Percentiles rank a stretch among this genome's conserved stretches.
These are phyloP conservation scores for Clausena lansium DNA, from an alignment of 345 rosid species.

Conservation along the genomic window DNA sequence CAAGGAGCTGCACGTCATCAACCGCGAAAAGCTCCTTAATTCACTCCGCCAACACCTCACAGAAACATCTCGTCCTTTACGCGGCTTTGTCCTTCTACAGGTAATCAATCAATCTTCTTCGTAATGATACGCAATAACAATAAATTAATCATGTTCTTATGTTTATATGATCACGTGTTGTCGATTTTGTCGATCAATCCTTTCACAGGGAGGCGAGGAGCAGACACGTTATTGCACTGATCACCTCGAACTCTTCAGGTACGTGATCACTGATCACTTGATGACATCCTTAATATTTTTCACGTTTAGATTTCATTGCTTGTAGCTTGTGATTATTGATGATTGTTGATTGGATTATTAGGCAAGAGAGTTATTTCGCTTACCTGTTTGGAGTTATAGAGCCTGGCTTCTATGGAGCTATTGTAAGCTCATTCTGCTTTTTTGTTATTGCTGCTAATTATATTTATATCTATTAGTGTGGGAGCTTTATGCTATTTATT, in stretches of 20 bases:
- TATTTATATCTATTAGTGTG: not conserved
- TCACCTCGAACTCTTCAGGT: conserved; percentile 93
- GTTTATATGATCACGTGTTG: not conserved
- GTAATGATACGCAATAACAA: not conserved
- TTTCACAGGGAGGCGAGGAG: conserved; percentile 79
- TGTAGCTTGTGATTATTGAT: not conserved
- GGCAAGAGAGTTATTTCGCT: conserved; percentile 92
- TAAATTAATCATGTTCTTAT: not conserved
- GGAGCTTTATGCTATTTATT: not conserved
- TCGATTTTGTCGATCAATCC: not conserved
- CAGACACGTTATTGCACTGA: conserved; percentile 82
- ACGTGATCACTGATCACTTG: not conserved
- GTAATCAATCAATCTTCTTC: conserved; percentile 23
- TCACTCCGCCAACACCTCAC: conserved; percentile 51
- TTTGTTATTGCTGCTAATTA: not conserved
- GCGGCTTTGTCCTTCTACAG: conserved; percentile 80
- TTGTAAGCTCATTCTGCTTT: conserved; percentile 52
- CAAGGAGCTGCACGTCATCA: conserved; percentile 64
- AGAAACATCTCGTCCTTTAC: conserved; percentile 45
- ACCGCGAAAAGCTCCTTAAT: conserved; percentile 66
- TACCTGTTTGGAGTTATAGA: conserved; percentile 89
- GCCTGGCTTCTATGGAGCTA: conserved; percentile 84
- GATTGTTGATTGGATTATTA: conserved; percentile 24
- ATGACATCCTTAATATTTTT: not conserved
- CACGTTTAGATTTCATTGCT: not conserved